These are phyloP conservation scores for Rhodotorula sp. DNA, from an alignment of 1,284 basidiomycete genomes.

Conservation along the genomic window DNA sequence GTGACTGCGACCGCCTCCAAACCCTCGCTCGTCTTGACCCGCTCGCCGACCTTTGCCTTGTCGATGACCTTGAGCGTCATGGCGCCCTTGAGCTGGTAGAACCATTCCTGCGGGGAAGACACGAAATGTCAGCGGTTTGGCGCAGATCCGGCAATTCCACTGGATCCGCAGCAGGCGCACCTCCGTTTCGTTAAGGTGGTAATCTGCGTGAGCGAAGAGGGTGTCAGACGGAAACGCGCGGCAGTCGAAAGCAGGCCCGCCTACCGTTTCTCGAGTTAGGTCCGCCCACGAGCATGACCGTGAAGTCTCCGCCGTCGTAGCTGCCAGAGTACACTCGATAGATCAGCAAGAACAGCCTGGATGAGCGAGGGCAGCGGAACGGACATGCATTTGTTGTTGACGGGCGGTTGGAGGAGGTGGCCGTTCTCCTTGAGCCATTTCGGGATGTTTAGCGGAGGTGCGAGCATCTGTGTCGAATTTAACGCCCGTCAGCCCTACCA, in stretches of 20 bases:
- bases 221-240: background rate
- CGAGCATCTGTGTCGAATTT: background rate
- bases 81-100: conserved; percentile 76
- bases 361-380: background rate
- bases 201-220: conserved; percentile 56
- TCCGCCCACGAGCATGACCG: conserved; percentile 88
- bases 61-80: conserved; percentile 44
- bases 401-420: conserved; percentile 77
- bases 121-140: background rate
- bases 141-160: too few species aligned
- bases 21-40: conserved; percentile 23
- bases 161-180: background rate
- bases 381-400: conserved; percentile 53
- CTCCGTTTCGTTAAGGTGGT: conserved; percentile 89
- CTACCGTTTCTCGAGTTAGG: conserved; percentile 73
- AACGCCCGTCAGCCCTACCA: too few species aligned
- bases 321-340: conserved; percentile 57
- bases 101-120: conserved; percentile 73
- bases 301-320: conserved; percentile 77
- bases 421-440: conserved; percentile 78
- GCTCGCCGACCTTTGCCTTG: conserved; percentile 13
- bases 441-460: conserved; percentile 72
- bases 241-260: background rate
- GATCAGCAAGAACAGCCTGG: background rate
- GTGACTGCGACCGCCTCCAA: conserved; percentile 64